These are phyloP conservation scores for Colletotrichum acutatum DNA, from an alignment of 2,329 filamentous ascomycete species.

Conservation along the genomic window DNA sequence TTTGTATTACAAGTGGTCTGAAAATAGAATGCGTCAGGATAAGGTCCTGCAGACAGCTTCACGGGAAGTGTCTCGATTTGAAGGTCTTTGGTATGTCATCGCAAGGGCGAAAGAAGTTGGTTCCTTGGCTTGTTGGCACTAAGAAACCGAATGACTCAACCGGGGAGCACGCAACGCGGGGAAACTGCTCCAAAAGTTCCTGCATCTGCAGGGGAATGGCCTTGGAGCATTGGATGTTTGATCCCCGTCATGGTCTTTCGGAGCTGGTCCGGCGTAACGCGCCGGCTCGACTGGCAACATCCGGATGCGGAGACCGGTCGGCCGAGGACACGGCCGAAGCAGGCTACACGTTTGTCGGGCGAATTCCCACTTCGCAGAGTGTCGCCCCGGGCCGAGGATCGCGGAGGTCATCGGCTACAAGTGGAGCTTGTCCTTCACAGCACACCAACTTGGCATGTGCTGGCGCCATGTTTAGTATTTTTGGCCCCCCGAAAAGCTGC, in stretches of 20 bases:
- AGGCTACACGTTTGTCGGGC: background rate
- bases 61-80: background rate
- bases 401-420: background rate
- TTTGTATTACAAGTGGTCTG: too few relatives aligned
- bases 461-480: background rate
- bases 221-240: background rate
- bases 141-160: slow-evolving; percentile 15
- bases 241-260: background rate
- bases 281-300: background rate
- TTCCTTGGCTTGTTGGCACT: background rate
- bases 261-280: background rate
- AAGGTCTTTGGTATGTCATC: background rate
- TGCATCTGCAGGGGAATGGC: slow-evolving; percentile 1
- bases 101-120: background rate
- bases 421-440: background rate
- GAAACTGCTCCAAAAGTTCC: slow-evolving; percentile 11
- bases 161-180: slow-evolving; percentile 8
- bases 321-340: background rate
- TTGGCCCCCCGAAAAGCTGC: slow-evolving; percentile 4
- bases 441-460: background rate
- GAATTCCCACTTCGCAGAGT: background rate
- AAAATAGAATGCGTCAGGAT: background rate
- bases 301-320: background rate
- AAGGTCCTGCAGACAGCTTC: background rate
- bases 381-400: background rate